Evolutionary conservation across 148 eudicot species (phyloP), one percentile per base, ranked within the genome.

Genomic region (Chenopodium suecicum): DNA sequence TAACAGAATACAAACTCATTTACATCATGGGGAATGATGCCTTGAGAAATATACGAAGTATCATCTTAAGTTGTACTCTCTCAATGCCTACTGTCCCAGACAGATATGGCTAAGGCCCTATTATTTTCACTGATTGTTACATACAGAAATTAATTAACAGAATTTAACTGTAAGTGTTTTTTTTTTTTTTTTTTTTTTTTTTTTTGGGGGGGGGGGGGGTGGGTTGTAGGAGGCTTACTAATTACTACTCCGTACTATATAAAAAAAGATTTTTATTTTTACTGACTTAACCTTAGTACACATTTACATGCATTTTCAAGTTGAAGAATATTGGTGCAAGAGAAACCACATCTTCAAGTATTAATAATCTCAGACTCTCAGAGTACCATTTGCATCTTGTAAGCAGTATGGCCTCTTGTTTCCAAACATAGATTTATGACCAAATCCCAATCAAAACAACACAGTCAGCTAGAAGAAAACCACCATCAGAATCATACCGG

Each of bases 401-500:
- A 48, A 22, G 46, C 4, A 22, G 75, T 20, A 47, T 44, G 20
- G 19, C 27, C 64, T 46, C 41, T 20, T 52, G 27, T 37, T 54
- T 41, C 62, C 25, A 44, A 17, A 64, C 77, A 70, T 62, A 64
- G 56, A 73, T 13, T 46, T 4, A 34, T 74, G 32, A 64, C 23
- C 58, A 68, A 27, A 20, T n/a, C 14, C 78, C 44, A 46, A 29
- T 48, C 23, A 17, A 25, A 31, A 9, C 78, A 78, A 56, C 31
- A 34, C 66, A 78, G 52, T 1, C 41, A 41, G 48, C 63, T 48
- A 52, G 41, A 77, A 54, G 62, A 25, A 23, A 78, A 56, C 34
- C 46, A 74, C 12, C 22, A 56, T 34, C 63, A 77, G 70, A 78
- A 44, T 66, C 91, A 83, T 91, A 94, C 98, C 87, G 98, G 98